A percentile compares a stretch with the other conserved stretches of the same genome.
Evolutionary conservation across 176 grass and related monocot species (phyloP).

Genomic region (Melocanna baccifera): DNA sequence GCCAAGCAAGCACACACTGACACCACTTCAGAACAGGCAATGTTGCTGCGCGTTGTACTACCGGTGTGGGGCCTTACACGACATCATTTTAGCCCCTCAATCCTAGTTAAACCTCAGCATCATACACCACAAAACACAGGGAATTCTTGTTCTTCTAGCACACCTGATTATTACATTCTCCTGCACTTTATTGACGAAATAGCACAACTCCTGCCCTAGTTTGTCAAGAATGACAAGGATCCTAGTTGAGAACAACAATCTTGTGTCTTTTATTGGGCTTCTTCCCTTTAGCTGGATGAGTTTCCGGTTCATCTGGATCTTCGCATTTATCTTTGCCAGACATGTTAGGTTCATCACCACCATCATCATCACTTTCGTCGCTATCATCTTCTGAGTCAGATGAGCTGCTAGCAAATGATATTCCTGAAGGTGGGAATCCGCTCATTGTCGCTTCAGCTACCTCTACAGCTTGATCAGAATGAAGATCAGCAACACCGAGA

Average conservation of each 20-base stretch:
- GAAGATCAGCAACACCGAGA: slow-evolving; percentile 79
- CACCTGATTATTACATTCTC: not conserved
- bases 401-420: slow-evolving; percentile 33
- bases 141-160: not conserved
- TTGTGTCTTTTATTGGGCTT: slow-evolving; percentile 65
- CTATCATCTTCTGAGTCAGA: slow-evolving; percentile 51
- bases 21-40: not conserved
- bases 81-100: not conserved
- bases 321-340: slow-evolving; percentile 24
- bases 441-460: slow-evolving; percentile 65
- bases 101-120: slow-evolving; percentile 17
- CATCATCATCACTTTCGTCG: slow-evolving; percentile 33
- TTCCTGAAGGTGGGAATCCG: slow-evolving; percentile 35
- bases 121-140: not conserved
- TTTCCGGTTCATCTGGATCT: not conserved
- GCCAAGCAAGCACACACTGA: not conserved
- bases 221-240: not conserved
- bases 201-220: not conserved
- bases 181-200: not conserved
- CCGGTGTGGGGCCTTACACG: not conserved
- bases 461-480: slow-evolving; percentile 65
- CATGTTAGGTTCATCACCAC: slow-evolving; percentile 11
- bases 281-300: slow-evolving; percentile 16
- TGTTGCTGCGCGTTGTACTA: not conserved
- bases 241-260: slow-evolving; percentile 69